Evolutionary conservation across 371 early-diverging fungal species (phyloP).

Genomic region (Phascolomyces articulosus): DNA sequence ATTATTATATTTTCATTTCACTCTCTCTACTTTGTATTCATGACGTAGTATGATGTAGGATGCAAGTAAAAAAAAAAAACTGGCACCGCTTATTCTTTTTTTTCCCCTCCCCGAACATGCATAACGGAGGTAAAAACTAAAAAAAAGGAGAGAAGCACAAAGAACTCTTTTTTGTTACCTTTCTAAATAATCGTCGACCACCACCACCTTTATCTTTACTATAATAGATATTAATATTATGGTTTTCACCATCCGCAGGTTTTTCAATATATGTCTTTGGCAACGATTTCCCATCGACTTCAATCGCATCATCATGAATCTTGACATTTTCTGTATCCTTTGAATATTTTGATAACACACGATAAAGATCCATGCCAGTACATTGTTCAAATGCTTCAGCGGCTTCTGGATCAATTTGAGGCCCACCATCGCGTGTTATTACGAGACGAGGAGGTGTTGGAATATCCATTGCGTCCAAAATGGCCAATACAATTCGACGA

Average conservation of each 20-base stretch:
- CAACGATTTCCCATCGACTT: constrained; percentile 68
- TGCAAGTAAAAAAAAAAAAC: too few relatives aligned
- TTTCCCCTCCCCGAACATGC: too few relatives aligned
- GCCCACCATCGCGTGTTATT: constrained; percentile 76
- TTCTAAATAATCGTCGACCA: constrained; percentile 93
- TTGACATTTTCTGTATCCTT: constrained; percentile 24
- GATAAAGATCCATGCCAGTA: constrained; percentile 60
- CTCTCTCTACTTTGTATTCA: too few relatives aligned
- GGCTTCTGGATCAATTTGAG: constrained; percentile 48
- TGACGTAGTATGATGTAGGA: too few relatives aligned
- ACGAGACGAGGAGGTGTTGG: constrained; percentile 87
- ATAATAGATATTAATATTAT: constrained; percentile 97
- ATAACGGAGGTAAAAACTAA: too few relatives aligned
- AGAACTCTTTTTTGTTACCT: too few relatives aligned
- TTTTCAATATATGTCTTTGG: constrained; percentile 98
- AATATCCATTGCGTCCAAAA: constrained; percentile 85
- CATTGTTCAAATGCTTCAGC: constrained; percentile 40
- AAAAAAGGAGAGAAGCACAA: too few relatives aligned
- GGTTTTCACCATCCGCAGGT: constrained; percentile 96
- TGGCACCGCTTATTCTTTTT: too few relatives aligned
- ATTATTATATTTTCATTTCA: background rate
- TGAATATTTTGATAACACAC: constrained; percentile 34
- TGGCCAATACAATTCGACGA: constrained; percentile 83
- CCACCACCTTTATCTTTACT: constrained; percentile 86
- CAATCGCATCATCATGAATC: constrained; percentile 69